A percentile compares a stretch with the other conserved stretches of the same genome.
Evolutionary conservation across 306 rosid species (phyloP).

Genomic region (Medicago lupulina): DNA sequence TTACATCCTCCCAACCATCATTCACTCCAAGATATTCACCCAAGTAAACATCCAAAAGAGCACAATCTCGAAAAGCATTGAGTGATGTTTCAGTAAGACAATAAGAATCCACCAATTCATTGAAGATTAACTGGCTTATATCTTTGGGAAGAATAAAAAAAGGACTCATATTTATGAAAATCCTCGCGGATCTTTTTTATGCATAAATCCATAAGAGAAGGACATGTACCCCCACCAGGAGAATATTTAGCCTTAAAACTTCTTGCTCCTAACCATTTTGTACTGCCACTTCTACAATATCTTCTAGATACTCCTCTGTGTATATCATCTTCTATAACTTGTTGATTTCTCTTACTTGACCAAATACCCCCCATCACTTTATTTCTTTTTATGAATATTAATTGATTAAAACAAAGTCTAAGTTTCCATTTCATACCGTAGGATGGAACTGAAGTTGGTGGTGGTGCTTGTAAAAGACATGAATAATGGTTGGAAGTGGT

Average conservation of each 20-base stretch:
- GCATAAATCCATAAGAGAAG: conserved; percentile 71
- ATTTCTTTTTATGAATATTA: neutral
- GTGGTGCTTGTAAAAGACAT: too few relatives aligned
- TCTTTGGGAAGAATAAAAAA: conserved; percentile 69
- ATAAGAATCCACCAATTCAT: conserved; percentile 62
- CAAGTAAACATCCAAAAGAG: conserved; percentile 69
- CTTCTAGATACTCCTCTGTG: conserved; percentile 49
- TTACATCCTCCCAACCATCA: conserved; percentile 72
- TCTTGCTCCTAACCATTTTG: conserved; percentile 62
- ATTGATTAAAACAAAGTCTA: conserved; percentile 1
- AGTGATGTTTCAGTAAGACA: conserved; percentile 60
- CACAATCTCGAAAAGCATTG: conserved; percentile 66
- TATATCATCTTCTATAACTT: conserved; percentile 49
- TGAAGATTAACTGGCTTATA: conserved; percentile 70
- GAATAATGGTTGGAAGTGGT: too few relatives aligned
- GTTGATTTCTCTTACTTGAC: conserved; percentile 72
- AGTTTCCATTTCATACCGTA: conserved; percentile 30
- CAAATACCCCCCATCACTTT: conserved; percentile 74
- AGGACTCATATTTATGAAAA: conserved; percentile 52
- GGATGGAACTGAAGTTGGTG: conserved; percentile 49
- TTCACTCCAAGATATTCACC: conserved; percentile 63
- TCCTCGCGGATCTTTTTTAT: conserved; percentile 64
- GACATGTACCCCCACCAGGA: conserved; percentile 52
- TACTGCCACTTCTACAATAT: conserved; percentile 54
- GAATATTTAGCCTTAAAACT: conserved; percentile 41